Conservation (phyloP, 2,329 filamentous ascomycete species). For the Penicillium sp. region DNA sequence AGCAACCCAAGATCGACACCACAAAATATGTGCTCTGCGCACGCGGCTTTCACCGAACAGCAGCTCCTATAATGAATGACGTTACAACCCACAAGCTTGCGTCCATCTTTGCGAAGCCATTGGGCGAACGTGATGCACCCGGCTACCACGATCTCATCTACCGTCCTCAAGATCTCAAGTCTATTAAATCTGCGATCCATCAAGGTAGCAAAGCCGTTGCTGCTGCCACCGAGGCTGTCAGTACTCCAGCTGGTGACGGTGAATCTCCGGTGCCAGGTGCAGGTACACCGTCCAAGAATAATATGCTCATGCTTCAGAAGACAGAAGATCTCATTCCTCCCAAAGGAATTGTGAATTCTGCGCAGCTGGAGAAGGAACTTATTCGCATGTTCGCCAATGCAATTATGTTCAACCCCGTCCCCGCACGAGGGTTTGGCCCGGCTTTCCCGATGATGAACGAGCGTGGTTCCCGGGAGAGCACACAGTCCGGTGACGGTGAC, state of each 20-base stretch:
- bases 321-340: constrained; percentile 80
- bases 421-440: constrained; percentile 69
- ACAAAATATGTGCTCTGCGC: constrained; percentile 47
- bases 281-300: constrained; percentile 45
- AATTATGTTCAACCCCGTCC: constrained; percentile 95
- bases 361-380: constrained; percentile 88
- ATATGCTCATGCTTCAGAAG: constrained; percentile 53
- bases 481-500: constrained; percentile 67
- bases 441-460: constrained; percentile 59
- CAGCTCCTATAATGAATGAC: constrained; percentile 72
- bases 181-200: constrained; percentile 71
- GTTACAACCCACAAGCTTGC: constrained; percentile 76
- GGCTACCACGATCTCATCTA: constrained; percentile 75
- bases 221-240: constrained; percentile 62
- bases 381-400: constrained; percentile 98
- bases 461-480: constrained; percentile 39
- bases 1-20: constrained; percentile 34
- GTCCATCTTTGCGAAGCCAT: constrained; percentile 75
- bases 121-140: constrained; percentile 74
- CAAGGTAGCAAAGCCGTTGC: constrained; percentile 51
- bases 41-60: constrained; percentile 65
- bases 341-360: constrained; percentile 87
- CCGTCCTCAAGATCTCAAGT: constrained; percentile 76
- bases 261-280: constrained; percentile 49
- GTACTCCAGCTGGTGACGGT: constrained; percentile 64